phyloP scores from a whole-genome alignment of 2,329 filamentous ascomycete genomes.

The Lomentospora prolificans region DNA sequence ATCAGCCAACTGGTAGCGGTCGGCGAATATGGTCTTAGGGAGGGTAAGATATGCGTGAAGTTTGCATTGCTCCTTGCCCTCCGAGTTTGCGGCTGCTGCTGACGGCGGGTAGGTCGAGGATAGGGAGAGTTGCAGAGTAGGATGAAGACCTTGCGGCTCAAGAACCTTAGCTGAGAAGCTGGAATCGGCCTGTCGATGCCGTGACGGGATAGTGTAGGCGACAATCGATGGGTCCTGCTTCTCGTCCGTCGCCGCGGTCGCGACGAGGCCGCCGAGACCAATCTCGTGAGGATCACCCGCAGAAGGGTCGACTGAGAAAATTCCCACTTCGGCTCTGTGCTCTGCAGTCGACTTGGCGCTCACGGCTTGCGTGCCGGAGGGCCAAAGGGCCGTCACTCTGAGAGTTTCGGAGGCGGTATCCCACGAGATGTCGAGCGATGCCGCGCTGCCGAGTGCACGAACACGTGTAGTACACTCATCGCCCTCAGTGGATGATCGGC shows the following conservation, averaged over 20 bases:
- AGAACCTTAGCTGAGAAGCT: slow-evolving; percentile 56
- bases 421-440: slow-evolving; percentile 68
- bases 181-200: slow-evolving; percentile 53
- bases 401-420: slow-evolving; percentile 57
- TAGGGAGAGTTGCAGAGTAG: slow-evolving; percentile 62
- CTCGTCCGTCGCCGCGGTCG: slow-evolving; percentile 65
- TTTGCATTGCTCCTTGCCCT: slow-evolving; percentile 38
- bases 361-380: slow-evolving; percentile 31
- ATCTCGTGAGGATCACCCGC: slow-evolving; percentile 61
- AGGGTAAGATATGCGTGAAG: slow-evolving; percentile 76
- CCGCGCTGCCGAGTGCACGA: slow-evolving; percentile 37
- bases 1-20: slow-evolving; percentile 76
- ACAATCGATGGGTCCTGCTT: slow-evolving; percentile 63
- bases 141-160: slow-evolving; percentile 73
- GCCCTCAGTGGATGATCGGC: slow-evolving; percentile 26
- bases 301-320: slow-evolving; percentile 57
- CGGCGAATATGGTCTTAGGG: slow-evolving; percentile 71
- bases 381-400: slow-evolving; percentile 57
- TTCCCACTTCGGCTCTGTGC: slow-evolving; percentile 67
- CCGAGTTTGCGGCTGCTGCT: slow-evolving; percentile 28
- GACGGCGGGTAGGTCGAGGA: slow-evolving; percentile 39
- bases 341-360: slow-evolving; percentile 28
- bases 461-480: slow-evolving; percentile 39
- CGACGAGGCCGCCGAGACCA: slow-evolving; percentile 58
- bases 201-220: slow-evolving; percentile 73